Base-by-base conservation (phyloP, 805 yeast genomes). In the Suhomyces emberorum region DNA sequence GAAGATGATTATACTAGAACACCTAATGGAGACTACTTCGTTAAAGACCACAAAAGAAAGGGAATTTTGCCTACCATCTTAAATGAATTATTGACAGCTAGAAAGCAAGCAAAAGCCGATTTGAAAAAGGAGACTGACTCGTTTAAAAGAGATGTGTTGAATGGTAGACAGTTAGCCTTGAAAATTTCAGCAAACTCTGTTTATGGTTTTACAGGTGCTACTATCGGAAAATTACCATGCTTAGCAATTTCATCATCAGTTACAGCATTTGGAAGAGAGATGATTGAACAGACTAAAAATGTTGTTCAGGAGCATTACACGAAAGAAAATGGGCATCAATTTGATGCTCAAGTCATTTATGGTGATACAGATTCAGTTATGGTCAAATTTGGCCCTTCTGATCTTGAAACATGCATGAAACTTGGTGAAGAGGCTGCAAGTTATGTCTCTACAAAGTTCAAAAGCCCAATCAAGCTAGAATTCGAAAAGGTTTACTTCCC, bases 321-420 rank as follows among this genome's bases (percentile, higher is more conserved):
- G 8, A 81, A 79, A n/a, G 77, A 76, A 38, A 88, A 91, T 59
- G 98, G 98, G 1, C 83, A 71, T 51, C 72, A 76, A n/a, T 80
- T 73, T 54, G 95, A 93, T 63, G 81, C 98, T 0, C 76, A 83
- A 47, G 98, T 93, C 43, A 83, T 93, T 27, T 93, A 93, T 57
- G 99, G 99, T 70, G 99, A 93, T 62, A 93, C 99, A 0, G 99
- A 93, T 74, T 95, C 98, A 7, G 99, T 93, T 12, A 95, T 93
- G 98, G 96, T 93, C 29, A 89, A 88, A 55, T 93, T 93, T 66
- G 99, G 99, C 2, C 77, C 80, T 21, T 67, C 70, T 7, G 95
- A 88, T 53, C 59, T 91, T 44, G 80, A 72, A 37, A 83, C 83
- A 20, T 86, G 96, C 47, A 95, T 93, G 98, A 72, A 75, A 36